Percentiles rank a stretch among this genome's conserved stretches.
Evolutionary conservation across 345 rosid genomes (phyloP).

Genomic region (Alliaria petiolata): DNA sequence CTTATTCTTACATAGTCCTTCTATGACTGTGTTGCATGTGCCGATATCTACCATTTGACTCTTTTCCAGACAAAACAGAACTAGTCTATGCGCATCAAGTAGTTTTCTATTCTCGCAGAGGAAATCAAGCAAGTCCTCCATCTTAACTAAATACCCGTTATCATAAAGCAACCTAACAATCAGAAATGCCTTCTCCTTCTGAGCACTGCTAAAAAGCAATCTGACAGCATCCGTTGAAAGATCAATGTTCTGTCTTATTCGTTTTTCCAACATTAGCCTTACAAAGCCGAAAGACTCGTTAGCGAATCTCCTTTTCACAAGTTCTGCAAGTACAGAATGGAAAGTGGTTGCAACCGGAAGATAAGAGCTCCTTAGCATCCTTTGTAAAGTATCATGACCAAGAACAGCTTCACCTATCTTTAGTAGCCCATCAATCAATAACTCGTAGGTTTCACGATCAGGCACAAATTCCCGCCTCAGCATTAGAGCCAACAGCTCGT

Average conservation of each 20-base stretch:
- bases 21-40: constrained; percentile 43
- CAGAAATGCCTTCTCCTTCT: constrained; percentile 50
- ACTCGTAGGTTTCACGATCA: constrained; percentile 52
- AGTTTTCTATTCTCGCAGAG: constrained; percentile 47
- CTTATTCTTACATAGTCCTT: constrained; percentile 56
- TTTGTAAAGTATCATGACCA: constrained; percentile 53
- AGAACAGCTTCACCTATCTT: constrained; percentile 52
- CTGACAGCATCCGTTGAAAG: constrained; percentile 56
- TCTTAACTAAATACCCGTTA: constrained; percentile 52
- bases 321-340: constrained; percentile 56
- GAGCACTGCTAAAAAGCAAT: constrained; percentile 43
- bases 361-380: constrained; percentile 71
- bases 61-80: constrained; percentile 58
- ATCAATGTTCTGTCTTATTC: constrained; percentile 49
- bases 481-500: constrained; percentile 68
- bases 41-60: constrained; percentile 39
- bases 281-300: constrained; percentile 52
- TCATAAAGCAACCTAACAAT: constrained; percentile 48
- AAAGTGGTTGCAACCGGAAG: constrained; percentile 54
- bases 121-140: constrained; percentile 49
- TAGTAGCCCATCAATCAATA: constrained; percentile 57
- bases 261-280: constrained; percentile 54
- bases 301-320: constrained; percentile 44
- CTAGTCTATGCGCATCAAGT: constrained; percentile 47
- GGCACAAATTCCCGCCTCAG: constrained; percentile 63